These are phyloP conservation scores for Phytophthora macrochlamydospora DNA, from an alignment of 352 stramenopile genomes.

Conservation along the genomic window DNA sequence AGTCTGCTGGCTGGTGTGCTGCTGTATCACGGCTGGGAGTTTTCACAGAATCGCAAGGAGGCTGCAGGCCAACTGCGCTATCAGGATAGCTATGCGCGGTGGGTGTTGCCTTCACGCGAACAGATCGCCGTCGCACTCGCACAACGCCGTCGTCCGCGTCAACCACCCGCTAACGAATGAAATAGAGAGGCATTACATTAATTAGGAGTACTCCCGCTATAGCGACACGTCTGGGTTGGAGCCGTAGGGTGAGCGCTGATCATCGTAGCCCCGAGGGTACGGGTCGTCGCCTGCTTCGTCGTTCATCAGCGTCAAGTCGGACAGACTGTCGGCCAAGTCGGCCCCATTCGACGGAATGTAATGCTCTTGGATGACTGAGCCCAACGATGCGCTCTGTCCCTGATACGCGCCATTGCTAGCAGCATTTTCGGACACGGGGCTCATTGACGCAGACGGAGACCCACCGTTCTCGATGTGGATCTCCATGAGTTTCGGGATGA, in stretches of 20 bases:
- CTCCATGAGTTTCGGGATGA: slow-evolving; percentile 73
- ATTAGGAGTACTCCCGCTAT: slow-evolving; percentile 12
- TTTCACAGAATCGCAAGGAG: slow-evolving; percentile 46
- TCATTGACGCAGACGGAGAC: slow-evolving; percentile 42
- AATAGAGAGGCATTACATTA: slow-evolving; percentile 4
- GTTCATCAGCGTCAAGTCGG: slow-evolving; percentile 59
- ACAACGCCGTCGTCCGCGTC: slow-evolving; percentile 22
- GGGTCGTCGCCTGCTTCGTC: slow-evolving; percentile 33
- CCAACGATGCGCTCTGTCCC: slow-evolving; percentile 20
- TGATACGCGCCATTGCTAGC: slow-evolving; percentile 22
- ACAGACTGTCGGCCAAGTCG: slow-evolving; percentile 53
- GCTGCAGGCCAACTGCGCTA: slow-evolving; percentile 48
- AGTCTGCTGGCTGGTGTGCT: slow-evolving; percentile 45
- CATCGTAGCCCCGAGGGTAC: slow-evolving; percentile 14
- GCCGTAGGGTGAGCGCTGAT: slow-evolving; percentile 34
- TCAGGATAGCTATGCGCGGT: slow-evolving; percentile 62
- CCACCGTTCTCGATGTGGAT: slow-evolving; percentile 69
- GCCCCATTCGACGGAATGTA: slow-evolving; percentile 72
- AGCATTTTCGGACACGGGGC: slow-evolving; percentile 34
- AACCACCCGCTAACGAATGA: slow-evolving; percentile 1
- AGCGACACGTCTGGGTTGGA: slow-evolving; percentile 42
- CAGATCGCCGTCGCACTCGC: slow-evolving; percentile 54
- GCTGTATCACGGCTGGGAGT: slow-evolving; percentile 54
- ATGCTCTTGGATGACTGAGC: slow-evolving; percentile 69
- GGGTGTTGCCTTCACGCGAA: slow-evolving; percentile 70